Conservation (phyloP, 805 yeast genomes). For the Spathaspora passalidarum region DNA sequence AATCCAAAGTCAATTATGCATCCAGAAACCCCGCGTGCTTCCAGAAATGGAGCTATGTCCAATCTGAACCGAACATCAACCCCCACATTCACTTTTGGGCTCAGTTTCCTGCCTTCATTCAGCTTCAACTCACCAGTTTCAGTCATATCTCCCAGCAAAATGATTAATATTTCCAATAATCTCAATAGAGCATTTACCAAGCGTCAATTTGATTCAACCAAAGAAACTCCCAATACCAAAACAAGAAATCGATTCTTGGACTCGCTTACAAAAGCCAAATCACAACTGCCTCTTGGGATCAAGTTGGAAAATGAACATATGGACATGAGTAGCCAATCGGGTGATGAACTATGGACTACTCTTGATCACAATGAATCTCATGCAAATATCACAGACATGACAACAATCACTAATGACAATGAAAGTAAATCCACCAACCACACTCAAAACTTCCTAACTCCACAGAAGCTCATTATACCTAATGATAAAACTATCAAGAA, state of each 20-base stretch:
- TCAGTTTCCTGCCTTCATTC: slow-evolving; percentile 44
- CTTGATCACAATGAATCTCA: slow-evolving; percentile 17
- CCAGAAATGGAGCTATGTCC: neutral
- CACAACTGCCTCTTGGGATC: neutral
- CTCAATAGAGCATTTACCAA: slow-evolving; percentile 10
- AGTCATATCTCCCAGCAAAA: slow-evolving; percentile 33
- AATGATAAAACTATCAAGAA: neutral
- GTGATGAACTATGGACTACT: slow-evolving; percentile 29
- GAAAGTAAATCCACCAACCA: slow-evolving; percentile 3
- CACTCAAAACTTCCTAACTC: slow-evolving; percentile 26
- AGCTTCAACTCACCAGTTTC: slow-evolving; percentile 35
- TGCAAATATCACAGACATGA: slow-evolving; percentile 7
- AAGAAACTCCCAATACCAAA: neutral
- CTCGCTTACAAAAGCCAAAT: neutral
- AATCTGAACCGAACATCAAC: slow-evolving; percentile 12
- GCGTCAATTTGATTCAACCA: slow-evolving; percentile 3
- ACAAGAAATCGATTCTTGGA: neutral
- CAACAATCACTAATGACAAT: slow-evolving; percentile 3
- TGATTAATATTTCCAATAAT: slow-evolving; percentile 23
- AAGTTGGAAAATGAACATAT: neutral
- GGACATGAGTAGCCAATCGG: neutral
- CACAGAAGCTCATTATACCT: slow-evolving; percentile 21
- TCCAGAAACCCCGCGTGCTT: slow-evolving; percentile 11
- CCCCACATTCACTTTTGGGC: slow-evolving; percentile 36
- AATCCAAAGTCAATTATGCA: neutral